phyloP scores from a whole-genome alignment of 805 yeast genomes.

The Suhomyces faveliae region DNA sequence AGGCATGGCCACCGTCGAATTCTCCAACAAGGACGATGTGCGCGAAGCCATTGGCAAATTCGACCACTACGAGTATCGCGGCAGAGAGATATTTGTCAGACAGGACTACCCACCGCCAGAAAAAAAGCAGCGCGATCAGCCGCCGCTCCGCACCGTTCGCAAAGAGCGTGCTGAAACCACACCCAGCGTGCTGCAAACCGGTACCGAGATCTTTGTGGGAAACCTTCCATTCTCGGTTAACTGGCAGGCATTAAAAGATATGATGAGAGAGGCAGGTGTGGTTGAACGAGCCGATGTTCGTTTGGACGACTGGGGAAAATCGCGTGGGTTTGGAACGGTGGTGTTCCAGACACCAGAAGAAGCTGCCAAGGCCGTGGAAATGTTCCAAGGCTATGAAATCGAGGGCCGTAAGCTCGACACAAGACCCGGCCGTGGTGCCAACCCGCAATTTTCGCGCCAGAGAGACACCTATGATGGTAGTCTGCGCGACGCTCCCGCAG shows the following conservation, averaged over 20 bases:
- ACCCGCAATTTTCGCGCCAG: conserved; percentile 6
- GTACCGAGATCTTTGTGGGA: conserved; percentile 68
- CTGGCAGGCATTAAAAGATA: conserved; percentile 85
- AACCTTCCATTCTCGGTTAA: conserved; percentile 78
- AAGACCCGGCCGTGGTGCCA: conserved; percentile 56
- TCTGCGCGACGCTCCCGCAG: conserved; percentile 8
- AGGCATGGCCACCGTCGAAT: conserved; percentile 93
- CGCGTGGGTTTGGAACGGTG: conserved; percentile 86
- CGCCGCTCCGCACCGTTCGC: conserved; percentile 10
- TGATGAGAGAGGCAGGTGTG: conserved; percentile 73
- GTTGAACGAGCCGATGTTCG: conserved; percentile 83
- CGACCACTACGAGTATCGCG: conserved; percentile 63
- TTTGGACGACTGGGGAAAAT: conserved; percentile 63
- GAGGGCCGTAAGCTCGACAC: conserved; percentile 81
- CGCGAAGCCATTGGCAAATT: conserved; percentile 65
- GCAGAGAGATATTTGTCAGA: conserved; percentile 84
- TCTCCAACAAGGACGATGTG: conserved; percentile 61
- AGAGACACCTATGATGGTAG: conserved; percentile 15
- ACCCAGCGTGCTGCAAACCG: conserved; percentile 30
- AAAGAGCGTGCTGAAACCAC: conserved; percentile 16
- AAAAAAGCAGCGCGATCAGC: conserved; percentile 27
- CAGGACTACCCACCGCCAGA: conserved; percentile 85
- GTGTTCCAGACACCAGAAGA: conserved; percentile 63
- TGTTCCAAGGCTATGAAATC: conserved; percentile 64
- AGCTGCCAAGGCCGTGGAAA: conserved; percentile 68